These are phyloP conservation scores for Candida taoyuanica DNA, from an alignment of 805 yeast species.

Conservation along the genomic window DNA sequence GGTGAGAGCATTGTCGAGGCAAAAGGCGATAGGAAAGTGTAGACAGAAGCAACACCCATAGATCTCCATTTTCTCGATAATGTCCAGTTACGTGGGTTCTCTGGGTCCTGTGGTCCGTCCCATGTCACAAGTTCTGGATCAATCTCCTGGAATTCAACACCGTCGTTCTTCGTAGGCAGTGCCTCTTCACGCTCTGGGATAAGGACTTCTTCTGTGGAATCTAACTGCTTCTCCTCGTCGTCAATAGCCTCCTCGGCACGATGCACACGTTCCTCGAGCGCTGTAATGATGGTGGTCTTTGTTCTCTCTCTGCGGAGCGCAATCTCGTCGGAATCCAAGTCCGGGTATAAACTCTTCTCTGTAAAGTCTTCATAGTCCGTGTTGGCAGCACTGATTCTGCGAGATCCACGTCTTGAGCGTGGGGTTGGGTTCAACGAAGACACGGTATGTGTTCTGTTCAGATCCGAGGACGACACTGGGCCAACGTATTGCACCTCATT, in stretches of 20 bases:
- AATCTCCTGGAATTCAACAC: slow-evolving; percentile 46
- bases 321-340: slow-evolving; percentile 33
- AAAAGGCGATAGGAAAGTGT: slow-evolving; percentile 57
- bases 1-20: slow-evolving; percentile 62
- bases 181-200: slow-evolving; percentile 23
- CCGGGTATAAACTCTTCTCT: slow-evolving; percentile 35
- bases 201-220: background rate
- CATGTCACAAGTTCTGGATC: slow-evolving; percentile 69
- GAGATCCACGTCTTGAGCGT: slow-evolving; percentile 3
- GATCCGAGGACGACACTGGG: background rate
- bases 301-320: slow-evolving; percentile 40
- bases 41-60: slow-evolving; percentile 44
- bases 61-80: slow-evolving; percentile 36
- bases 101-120: slow-evolving; percentile 59
- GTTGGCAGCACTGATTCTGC: slow-evolving; percentile 1
- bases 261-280: slow-evolving; percentile 24
- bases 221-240: slow-evolving; percentile 3
- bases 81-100: slow-evolving; percentile 63
- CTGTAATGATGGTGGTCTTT: slow-evolving; percentile 38
- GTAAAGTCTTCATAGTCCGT: slow-evolving; percentile 15
- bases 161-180: slow-evolving; percentile 36
- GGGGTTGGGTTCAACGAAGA: slow-evolving; percentile 15
- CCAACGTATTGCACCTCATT: background rate
- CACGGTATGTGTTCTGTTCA: slow-evolving; percentile 6
- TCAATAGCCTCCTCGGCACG: slow-evolving; percentile 6